Evolutionary conservation across 805 yeast species (phyloP).

Genomic region (Suhomyces faveliae): DNA sequence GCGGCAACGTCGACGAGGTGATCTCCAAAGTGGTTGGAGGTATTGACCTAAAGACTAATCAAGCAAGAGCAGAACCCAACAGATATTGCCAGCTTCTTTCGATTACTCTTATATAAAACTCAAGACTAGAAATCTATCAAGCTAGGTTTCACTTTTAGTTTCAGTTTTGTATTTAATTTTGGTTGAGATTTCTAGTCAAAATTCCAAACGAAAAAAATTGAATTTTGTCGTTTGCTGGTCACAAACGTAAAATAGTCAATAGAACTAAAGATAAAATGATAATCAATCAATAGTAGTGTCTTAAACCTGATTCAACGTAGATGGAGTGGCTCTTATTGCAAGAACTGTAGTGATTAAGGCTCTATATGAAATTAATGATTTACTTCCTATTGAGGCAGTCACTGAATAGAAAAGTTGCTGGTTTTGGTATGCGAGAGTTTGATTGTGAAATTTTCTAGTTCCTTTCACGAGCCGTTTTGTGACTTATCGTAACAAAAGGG

Average conservation of each 20-base stretch:
- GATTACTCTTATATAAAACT: neutral
- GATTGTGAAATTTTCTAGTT: slow-evolving; percentile 5
- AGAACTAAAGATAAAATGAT: neutral
- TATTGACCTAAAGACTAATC: neutral
- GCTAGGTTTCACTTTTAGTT: neutral
- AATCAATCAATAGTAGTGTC: neutral
- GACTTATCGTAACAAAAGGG: slow-evolving; percentile 2
- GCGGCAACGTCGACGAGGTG: neutral
- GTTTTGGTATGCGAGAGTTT: neutral
- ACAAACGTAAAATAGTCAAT: neutral
- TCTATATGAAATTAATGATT: neutral
- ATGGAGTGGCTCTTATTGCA: neutral
- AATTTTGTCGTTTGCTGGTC: neutral
- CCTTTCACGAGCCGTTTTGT: slow-evolving; percentile 6
- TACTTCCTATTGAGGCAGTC: neutral
- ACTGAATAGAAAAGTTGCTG: slow-evolving; percentile 1
- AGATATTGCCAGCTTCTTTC: neutral
- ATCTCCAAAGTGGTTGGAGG: neutral
- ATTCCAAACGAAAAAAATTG: neutral
- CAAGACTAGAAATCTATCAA: neutral
- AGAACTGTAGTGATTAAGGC: neutral
- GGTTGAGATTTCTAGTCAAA: neutral
- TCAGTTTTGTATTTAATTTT: neutral
- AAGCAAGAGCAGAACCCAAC: neutral
- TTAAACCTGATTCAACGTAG: neutral